Base-by-base conservation (phyloP, 2,329 filamentous ascomycete genomes). In the Verticillium albo-atrum region DNA sequence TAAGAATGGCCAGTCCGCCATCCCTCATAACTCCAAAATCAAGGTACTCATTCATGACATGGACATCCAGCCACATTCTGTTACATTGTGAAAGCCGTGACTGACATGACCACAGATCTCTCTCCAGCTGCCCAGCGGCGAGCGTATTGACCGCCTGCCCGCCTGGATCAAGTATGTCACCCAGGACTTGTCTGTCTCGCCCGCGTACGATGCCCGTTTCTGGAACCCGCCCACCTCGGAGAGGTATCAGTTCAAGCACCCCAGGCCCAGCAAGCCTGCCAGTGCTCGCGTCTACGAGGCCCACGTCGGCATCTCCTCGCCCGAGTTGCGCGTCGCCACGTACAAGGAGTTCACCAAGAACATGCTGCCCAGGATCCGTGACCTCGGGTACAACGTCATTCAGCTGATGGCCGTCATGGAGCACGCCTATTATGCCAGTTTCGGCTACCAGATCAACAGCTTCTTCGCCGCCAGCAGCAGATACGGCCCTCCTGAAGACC, bases 391-490 rank as follows among this genome's bases (percentile, higher is more conserved):
- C 80, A 98, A 99, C 72, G 90, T 93, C 58, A 98, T 99, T 66
- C 95, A 99, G 73, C 82, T 99, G 64, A 99, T 99, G 95, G 95
- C 95, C 53, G 83, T 99, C 71, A 99, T 99, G 94, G 95, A 99
- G 73, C 95, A 99, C 76, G 95, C 95, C 55, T 99, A 99, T 81
- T 99, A 99, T 73, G 95, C 95, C 68, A 98, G 94, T 71, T 99
- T 99, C 69, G 95, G 95, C 54, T 99, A 99, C 75, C 95, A 99
- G 75, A 87, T 99, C 77, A 99, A 98, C 80, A 97, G 90, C 75
- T 99, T 99, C 81, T 99, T 98, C 69, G 95, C 95, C 28, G 93
- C 94, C 14, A 97, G 93, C 75, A 98, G 94, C 74, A 88, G 95
- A 63, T 99, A 97, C 71, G 95, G 95, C 50, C 85, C 88, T 1